Percentiles rank a stretch among this genome's conserved stretches.
These are phyloP conservation scores for Neonectria punicea DNA, from an alignment of 2,329 filamentous ascomycete genomes.

Conservation along the genomic window DNA sequence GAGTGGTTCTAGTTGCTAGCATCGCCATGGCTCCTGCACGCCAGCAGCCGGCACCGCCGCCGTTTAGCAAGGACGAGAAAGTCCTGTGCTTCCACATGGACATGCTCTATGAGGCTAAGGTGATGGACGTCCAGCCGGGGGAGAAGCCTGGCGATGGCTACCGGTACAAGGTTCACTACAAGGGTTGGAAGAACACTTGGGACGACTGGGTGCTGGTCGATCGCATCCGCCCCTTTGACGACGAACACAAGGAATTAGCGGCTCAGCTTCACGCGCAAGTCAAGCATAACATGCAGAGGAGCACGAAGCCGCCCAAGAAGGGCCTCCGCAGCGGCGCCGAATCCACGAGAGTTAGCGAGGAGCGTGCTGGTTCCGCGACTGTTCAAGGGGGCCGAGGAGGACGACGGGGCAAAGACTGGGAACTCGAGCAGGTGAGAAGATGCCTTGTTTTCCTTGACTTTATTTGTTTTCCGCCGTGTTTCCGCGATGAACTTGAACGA, in stretches of 20 bases:
- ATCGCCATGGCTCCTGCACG: constrained; percentile 55
- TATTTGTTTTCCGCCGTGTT: neutral
- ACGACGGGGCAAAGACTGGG: constrained; percentile 80
- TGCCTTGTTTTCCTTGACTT: constrained; percentile 11
- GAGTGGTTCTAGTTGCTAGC: constrained; percentile 24
- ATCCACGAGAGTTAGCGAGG: constrained; percentile 78
- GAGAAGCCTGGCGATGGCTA: constrained; percentile 76
- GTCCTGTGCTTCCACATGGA: constrained; percentile 98
- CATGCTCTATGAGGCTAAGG: constrained; percentile 96
- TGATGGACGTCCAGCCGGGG: constrained; percentile 79
- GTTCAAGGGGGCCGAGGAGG: constrained; percentile 74
- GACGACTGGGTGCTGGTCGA: constrained; percentile 98
- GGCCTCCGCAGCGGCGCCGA: constrained; percentile 52
- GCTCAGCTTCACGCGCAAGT: constrained; percentile 76
- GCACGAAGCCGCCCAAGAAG: constrained; percentile 65
- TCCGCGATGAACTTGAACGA: neutral
- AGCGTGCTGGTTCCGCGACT: constrained; percentile 69
- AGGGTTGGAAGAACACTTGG: constrained; percentile 99
- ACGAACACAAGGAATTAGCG: constrained; percentile 93
- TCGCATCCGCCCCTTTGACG: constrained; percentile 91
- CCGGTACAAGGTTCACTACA: constrained; percentile 96
- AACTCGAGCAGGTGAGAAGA: constrained; percentile 78
- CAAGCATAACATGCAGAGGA: constrained; percentile 66
- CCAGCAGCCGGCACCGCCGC: constrained; percentile 57
- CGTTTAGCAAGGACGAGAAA: constrained; percentile 83